These are phyloP conservation scores for Mycotypha africana DNA, from an alignment of 371 early-diverging fungal genomes.

Conservation along the genomic window DNA sequence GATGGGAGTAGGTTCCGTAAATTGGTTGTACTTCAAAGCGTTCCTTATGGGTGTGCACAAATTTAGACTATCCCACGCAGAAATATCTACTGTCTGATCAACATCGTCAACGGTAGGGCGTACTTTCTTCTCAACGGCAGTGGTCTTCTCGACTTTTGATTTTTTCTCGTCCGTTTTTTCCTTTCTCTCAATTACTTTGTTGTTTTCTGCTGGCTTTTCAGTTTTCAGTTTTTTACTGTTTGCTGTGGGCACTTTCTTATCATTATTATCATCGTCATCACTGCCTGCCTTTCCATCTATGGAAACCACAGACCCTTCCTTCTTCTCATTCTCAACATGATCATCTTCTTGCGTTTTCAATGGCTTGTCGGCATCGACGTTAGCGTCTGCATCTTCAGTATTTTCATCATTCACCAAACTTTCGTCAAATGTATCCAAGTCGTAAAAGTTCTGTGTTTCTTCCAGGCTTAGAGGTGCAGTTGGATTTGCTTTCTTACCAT, in stretches of 20 bases:
- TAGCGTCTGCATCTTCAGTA: too few relatives aligned
- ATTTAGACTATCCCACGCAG: constrained; percentile 53
- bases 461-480: constrained; percentile 42
- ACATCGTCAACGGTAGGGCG: constrained; percentile 32
- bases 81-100: constrained; percentile 46
- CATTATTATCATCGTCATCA: neutral
- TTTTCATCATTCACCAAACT: constrained; percentile 1
- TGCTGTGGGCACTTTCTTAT: constrained; percentile 9
- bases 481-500: constrained; percentile 35
- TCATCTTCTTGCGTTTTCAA: neutral
- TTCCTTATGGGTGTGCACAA: constrained; percentile 52
- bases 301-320: neutral
- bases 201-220: constrained; percentile 20
- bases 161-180: constrained; percentile 19
- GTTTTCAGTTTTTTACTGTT: constrained; percentile 19
- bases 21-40: constrained; percentile 67
- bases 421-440: constrained; percentile 55
- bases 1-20: constrained; percentile 88
- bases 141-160: constrained; percentile 7
- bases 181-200: constrained; percentile 22
- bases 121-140: constrained; percentile 3
- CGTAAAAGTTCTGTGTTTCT: constrained; percentile 40
- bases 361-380: neutral
- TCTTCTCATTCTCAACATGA: neutral
- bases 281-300: neutral